Percentiles rank a stretch among this genome's conserved stretches.
Evolutionary conservation across 352 stramenopile genomes (phyloP).

Genomic region (Globisporangium ultimum): DNA sequence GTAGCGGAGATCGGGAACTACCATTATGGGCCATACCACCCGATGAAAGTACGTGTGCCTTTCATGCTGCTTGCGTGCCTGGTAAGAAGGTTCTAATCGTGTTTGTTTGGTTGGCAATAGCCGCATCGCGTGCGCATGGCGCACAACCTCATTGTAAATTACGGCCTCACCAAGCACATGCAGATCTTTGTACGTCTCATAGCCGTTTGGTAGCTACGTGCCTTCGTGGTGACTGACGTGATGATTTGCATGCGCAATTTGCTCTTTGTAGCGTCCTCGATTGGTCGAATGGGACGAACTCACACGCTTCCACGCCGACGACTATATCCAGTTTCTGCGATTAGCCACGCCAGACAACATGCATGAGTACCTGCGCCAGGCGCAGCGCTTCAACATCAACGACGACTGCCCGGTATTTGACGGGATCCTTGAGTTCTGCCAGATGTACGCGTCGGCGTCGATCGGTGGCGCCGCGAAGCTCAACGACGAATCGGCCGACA

Average conservation of each 20-base stretch:
- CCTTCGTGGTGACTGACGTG: background rate
- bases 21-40: too few relatives aligned
- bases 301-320: constrained; percentile 98
- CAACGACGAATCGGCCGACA: constrained; percentile 94
- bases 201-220: background rate
- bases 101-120: too few relatives aligned
- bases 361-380: constrained; percentile 92
- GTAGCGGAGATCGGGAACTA: too few relatives aligned
- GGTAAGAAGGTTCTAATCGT: too few relatives aligned
- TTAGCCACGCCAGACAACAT: constrained; percentile 99
- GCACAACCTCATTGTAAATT: constrained; percentile 99
- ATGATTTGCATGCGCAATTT: background rate
- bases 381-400: constrained; percentile 97
- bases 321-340: constrained; percentile 99
- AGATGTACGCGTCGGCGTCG: constrained; percentile 96
- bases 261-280: constrained; percentile 76
- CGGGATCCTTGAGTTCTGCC: constrained; percentile 98
- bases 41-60: too few relatives aligned
- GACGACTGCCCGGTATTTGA: constrained; percentile 99
- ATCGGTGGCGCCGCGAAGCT: constrained; percentile 96
- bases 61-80: too few relatives aligned
- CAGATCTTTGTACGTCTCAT: constrained; percentile 92
- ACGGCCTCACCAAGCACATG: constrained; percentile 99
- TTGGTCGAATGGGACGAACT: constrained; percentile 95
- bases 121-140: constrained; percentile 86